Conservation (phyloP, 306 rosid genomes). For the Cucumis sativus region Cucumber_9930_V3 NC_026655.2:16897001-16897500, state of each 20-base stretch:
- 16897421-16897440: slow-evolving; percentile 33
- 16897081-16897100: too few relatives aligned
- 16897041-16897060: too few relatives aligned
- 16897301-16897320: not conserved
- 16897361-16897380: slow-evolving; percentile 10
- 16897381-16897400: slow-evolving; percentile 35
- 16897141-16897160: too few relatives aligned
- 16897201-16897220: slow-evolving; percentile 25
- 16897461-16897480: slow-evolving; percentile 46
- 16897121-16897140: too few relatives aligned
- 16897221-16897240: slow-evolving; percentile 4
- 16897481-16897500: slow-evolving; percentile 45
- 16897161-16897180: too few relatives aligned
- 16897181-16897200: too few relatives aligned
- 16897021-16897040: too few relatives aligned
- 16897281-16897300: slow-evolving; percentile 25
- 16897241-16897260: slow-evolving; percentile 14
- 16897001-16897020: too few relatives aligned
- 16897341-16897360: not conserved
- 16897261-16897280: slow-evolving; percentile 11
- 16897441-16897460: slow-evolving; percentile 29
- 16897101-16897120: too few relatives aligned
- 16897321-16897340: not conserved
- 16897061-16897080: too few relatives aligned
- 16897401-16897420: slow-evolving; percentile 12